Percentiles rank a stretch among this genome's conserved stretches.
Evolutionary conservation across 2,329 filamentous ascomycete species (phyloP).

Genomic region (Diaporthe sp.): DNA sequence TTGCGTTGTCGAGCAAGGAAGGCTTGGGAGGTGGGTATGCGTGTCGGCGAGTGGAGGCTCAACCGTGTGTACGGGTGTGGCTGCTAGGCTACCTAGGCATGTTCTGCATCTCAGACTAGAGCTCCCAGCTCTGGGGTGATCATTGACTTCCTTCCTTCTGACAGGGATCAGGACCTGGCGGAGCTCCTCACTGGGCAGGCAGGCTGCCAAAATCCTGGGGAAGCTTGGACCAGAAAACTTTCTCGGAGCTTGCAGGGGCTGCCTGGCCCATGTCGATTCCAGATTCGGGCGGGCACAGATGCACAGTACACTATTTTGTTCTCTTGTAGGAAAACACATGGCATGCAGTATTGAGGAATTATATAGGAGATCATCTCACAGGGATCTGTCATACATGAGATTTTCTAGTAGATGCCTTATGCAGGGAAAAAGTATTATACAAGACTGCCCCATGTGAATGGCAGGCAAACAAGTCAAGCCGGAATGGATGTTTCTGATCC

Average conservation of each 20-base stretch:
- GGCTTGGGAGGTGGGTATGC: slow-evolving; percentile 16
- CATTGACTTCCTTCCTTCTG: slow-evolving; percentile 3
- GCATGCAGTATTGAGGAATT: neutral
- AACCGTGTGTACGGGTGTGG: neutral
- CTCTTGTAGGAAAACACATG: neutral
- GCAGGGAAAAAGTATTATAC: neutral
- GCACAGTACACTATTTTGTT: neutral
- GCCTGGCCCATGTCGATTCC: neutral
- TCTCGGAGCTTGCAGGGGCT: slow-evolving; percentile 12
- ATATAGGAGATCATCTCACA: too few species aligned
- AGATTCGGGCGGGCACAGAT: neutral
- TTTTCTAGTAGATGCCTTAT: neutral
- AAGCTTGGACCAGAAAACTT: slow-evolving; percentile 32
- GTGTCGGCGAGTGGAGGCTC: slow-evolving; percentile 26
- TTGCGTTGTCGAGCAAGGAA: neutral
- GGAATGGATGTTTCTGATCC: neutral
- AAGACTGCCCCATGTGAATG: neutral
- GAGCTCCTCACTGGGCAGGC: slow-evolving; percentile 5
- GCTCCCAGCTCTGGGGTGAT: slow-evolving; percentile 29
- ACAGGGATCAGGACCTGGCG: slow-evolving; percentile 28
- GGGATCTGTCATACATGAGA: neutral
- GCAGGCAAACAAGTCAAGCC: neutral
- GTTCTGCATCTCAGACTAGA: slow-evolving; percentile 7
- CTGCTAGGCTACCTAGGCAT: neutral
- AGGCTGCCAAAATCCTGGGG: slow-evolving; percentile 28